phyloP scores from a whole-genome alignment of 768 basidiomycete species.

The Leccinum rimulosum region DNA sequence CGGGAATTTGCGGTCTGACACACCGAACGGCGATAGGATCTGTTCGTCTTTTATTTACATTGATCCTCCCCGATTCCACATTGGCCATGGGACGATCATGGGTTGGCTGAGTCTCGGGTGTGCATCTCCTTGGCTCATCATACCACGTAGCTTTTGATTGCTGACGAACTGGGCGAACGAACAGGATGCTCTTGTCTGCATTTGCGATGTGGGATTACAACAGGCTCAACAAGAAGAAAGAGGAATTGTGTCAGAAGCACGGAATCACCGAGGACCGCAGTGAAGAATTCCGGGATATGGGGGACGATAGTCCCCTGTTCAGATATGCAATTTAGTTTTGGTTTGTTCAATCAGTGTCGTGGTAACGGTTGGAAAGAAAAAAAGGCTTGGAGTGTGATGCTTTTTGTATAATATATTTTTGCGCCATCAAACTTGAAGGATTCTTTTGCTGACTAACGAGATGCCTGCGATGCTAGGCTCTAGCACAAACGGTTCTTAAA shows the following conservation, averaged over 20 bases:
- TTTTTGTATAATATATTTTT: not conserved
- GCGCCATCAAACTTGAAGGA: not conserved
- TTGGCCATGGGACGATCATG: conserved; percentile 38
- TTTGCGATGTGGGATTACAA: conserved; percentile 50
- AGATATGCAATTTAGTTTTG: conserved; percentile 33
- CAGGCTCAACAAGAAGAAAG: conserved; percentile 48
- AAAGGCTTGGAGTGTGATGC: not conserved
- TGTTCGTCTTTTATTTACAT: conserved; percentile 43
- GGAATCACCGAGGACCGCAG: conserved; percentile 39
- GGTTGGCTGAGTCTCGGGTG: conserved; percentile 34
- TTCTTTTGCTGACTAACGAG: too few species aligned
- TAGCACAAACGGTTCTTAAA: too few species aligned
- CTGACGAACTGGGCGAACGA: conserved; percentile 21
- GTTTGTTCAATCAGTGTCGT: not conserved
- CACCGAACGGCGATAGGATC: conserved; percentile 24
- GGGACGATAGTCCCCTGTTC: conserved; percentile 55
- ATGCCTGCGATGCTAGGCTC: too few species aligned
- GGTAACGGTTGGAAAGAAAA: not conserved
- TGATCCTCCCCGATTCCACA: conserved; percentile 36
- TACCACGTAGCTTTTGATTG: conserved; percentile 14
- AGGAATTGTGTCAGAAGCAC: conserved; percentile 40
- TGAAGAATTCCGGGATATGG: conserved; percentile 46
- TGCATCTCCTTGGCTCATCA: conserved; percentile 14
- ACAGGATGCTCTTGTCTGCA: conserved; percentile 39
- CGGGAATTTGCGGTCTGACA: conserved; percentile 3